phyloP scores from a whole-genome alignment of 345 rosid species.

The Ceriops zippeliana region DNA sequence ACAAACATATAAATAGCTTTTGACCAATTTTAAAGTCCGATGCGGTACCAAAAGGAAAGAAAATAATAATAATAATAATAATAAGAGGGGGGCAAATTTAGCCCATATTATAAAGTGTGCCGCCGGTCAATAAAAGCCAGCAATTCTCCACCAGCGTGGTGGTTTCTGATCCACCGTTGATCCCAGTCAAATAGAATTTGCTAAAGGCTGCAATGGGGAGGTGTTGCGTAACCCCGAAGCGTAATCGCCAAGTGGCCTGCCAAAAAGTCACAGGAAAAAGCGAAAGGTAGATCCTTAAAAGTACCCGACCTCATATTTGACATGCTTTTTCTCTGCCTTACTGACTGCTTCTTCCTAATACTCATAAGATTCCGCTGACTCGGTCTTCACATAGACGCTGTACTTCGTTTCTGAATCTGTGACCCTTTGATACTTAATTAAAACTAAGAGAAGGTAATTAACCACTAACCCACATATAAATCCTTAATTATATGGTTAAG shows the following conservation, averaged over 20 bases:
- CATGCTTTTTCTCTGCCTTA: not conserved
- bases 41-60: too few relatives aligned
- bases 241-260: not conserved
- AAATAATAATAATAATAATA: too few relatives aligned
- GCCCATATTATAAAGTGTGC: too few relatives aligned
- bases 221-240: not conserved
- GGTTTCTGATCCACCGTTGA: too few relatives aligned
- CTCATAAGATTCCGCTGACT: not conserved
- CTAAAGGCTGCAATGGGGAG: not conserved
- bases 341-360: slow-evolving; percentile 8
- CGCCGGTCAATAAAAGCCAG: too few relatives aligned
- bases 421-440: too few relatives aligned
- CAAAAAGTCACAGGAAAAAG: not conserved
- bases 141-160: too few relatives aligned
- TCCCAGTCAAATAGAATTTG: too few relatives aligned
- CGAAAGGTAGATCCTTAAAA: slow-evolving; percentile 6
- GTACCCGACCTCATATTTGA: slow-evolving; percentile 5
- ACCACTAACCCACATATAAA: not conserved
- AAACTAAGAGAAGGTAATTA: not conserved
- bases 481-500: not conserved
- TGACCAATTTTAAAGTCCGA: too few relatives aligned
- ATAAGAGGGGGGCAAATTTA: too few relatives aligned
- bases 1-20: too few relatives aligned
- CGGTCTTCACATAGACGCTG: not conserved
- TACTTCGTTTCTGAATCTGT: too few relatives aligned